These are phyloP conservation scores for Pisolithus thermaeus DNA, from an alignment of 1,284 basidiomycete species.

Conservation along the genomic window DNA sequence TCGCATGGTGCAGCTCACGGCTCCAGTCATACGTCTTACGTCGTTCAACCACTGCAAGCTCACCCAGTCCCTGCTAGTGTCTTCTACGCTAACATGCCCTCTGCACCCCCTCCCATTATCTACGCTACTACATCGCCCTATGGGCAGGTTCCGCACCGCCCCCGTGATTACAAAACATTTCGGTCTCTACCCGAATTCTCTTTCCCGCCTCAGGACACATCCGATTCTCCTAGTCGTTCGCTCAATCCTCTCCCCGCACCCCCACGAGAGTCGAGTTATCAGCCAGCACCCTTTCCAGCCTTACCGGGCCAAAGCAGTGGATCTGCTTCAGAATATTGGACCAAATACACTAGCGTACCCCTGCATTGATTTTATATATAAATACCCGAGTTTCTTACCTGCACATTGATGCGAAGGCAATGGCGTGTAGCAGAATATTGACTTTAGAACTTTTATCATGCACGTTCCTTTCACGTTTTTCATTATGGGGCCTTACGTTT, in stretches of 20 bases:
- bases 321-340: constrained; percentile 48
- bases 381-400: constrained; percentile 16
- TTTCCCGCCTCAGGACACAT: constrained; percentile 26
- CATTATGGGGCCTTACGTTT: neutral
- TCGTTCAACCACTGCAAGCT: constrained; percentile 54
- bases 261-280: constrained; percentile 59
- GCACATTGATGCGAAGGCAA: constrained; percentile 16
- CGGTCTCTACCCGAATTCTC: constrained; percentile 29
- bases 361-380: constrained; percentile 32
- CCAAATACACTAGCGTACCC: constrained; percentile 46
- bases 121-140: constrained; percentile 36
- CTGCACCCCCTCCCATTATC: constrained; percentile 43
- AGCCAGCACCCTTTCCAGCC: constrained; percentile 43
- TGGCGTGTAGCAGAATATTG: constrained; percentile 11
- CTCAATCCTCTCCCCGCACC: constrained; percentile 66
- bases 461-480: constrained; percentile 10
- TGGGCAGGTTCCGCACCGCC: constrained; percentile 24
- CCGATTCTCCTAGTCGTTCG: constrained; percentile 18
- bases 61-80: constrained; percentile 39
- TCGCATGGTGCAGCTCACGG: constrained; percentile 40
- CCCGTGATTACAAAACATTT: constrained; percentile 30
- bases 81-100: constrained; percentile 52
- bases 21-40: constrained; percentile 67
- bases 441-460: constrained; percentile 17
- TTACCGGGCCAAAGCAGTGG: constrained; percentile 32